A percentile compares a stretch with the other conserved stretches of the same genome.
Conservation (phyloP, 1,284 basidiomycete genomes). For the Coriolopsis trogii region DNA sequence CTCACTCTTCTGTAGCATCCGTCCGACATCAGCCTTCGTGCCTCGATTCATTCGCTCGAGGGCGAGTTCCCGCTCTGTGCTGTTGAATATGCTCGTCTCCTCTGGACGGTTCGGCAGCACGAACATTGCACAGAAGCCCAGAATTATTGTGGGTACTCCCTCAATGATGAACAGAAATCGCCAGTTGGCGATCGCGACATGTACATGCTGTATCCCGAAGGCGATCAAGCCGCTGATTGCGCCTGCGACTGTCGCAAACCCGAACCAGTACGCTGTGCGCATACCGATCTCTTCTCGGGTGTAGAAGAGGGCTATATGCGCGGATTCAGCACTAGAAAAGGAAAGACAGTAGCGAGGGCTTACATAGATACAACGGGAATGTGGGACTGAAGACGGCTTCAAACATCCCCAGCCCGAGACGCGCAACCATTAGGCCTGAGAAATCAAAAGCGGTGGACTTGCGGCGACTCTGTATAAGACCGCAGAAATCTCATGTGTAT, state of each 20-base stretch:
- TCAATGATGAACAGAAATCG: constrained; percentile 80
- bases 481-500: not conserved
- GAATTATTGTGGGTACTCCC: constrained; percentile 68
- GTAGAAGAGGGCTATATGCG: constrained; percentile 55
- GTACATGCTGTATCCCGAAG: constrained; percentile 66
- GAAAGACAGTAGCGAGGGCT: constrained; percentile 24
- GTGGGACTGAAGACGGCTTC: constrained; percentile 76
- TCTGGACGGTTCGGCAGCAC: constrained; percentile 81
- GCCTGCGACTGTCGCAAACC: constrained; percentile 77
- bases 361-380: constrained; percentile 78
- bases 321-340: no score
- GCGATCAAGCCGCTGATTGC: constrained; percentile 79
- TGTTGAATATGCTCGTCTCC: constrained; percentile 68
- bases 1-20: constrained; percentile 67
- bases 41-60: constrained; percentile 76
- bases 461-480: not conserved
- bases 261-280: constrained; percentile 78
- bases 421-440: constrained; percentile 54
- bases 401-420: constrained; percentile 68
- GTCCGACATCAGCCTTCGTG: constrained; percentile 64
- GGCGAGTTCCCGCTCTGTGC: constrained; percentile 74
- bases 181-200: constrained; percentile 59
- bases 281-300: constrained; percentile 73
- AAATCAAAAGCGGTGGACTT: constrained; percentile 64
- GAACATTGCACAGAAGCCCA: constrained; percentile 69